These are phyloP conservation scores for Lasiosphaeria ovina DNA, from an alignment of 495 filamentous ascomycete genomes.

Conservation along the genomic window DNA sequence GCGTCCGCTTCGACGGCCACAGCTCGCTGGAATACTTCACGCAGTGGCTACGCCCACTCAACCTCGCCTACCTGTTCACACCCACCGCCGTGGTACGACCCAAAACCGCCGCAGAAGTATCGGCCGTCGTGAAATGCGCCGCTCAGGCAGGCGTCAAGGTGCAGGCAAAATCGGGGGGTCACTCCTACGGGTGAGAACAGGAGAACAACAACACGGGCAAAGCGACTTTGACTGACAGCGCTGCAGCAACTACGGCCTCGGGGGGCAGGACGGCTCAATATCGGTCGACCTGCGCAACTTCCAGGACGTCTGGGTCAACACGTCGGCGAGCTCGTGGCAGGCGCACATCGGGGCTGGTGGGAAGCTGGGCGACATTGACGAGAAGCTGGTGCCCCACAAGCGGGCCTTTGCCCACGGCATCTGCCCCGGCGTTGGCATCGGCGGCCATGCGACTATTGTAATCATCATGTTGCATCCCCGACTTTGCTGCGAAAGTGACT, in stretches of 20 bases:
- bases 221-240: neutral
- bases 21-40: neutral
- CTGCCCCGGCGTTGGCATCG: slow-evolving; percentile 8
- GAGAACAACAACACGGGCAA: neutral
- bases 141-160: slow-evolving; percentile 9
- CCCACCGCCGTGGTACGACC: slow-evolving; percentile 2
- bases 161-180: slow-evolving; percentile 10
- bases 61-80: neutral
- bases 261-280: slow-evolving; percentile 4
- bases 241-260: slow-evolving; percentile 4
- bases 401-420: slow-evolving; percentile 9
- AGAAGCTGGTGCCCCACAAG: slow-evolving; percentile 1
- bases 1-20: slow-evolving; percentile 5
- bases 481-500: neutral
- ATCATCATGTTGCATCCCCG: neutral
- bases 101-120: neutral
- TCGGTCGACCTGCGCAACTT: slow-evolving; percentile 8
- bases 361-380: slow-evolving; percentile 10
- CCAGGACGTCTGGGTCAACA: slow-evolving; percentile 11
- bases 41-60: slow-evolving; percentile 1
- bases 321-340: slow-evolving; percentile 4
- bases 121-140: slow-evolving; percentile 10
- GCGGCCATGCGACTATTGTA: slow-evolving; percentile 7
- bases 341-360: slow-evolving; percentile 5
- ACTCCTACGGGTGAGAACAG: slow-evolving; percentile 5